Percentiles rank a stretch among this genome's conserved stretches.
These are phyloP conservation scores for Coemansia sp. DNA, from an alignment of 192 early-diverging fungal genomes.

Conservation along the genomic window DNA sequence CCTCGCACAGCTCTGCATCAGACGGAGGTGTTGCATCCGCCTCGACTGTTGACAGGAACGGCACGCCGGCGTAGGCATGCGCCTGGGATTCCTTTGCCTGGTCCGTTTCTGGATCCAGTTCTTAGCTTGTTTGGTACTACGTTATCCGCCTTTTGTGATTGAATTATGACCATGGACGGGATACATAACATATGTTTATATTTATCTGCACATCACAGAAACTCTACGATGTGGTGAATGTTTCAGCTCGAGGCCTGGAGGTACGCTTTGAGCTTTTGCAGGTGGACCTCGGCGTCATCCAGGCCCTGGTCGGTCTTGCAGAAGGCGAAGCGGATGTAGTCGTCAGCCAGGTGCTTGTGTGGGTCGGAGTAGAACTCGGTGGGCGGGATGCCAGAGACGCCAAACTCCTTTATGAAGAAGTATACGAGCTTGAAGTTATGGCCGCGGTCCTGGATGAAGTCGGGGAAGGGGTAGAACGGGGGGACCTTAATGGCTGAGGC, in stretches of 20 bases:
- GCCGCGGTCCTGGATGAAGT: conserved; percentile 60
- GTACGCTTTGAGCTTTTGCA: conserved; percentile 61
- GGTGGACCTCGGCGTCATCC: conserved; percentile 66
- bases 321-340: conserved; percentile 87
- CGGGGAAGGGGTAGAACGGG: conserved; percentile 60
- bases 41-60: conserved; percentile 1
- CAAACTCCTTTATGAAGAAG: conserved; percentile 84
- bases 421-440: conserved; percentile 77
- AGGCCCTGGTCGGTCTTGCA: conserved; percentile 88
- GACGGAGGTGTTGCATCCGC: background rate
- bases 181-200: no score
- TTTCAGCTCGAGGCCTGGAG: no score
- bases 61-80: conserved; percentile 10
- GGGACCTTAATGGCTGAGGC: conserved; percentile 68
- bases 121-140: background rate
- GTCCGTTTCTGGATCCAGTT: no score
- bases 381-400: conserved; percentile 90
- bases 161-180: no score
- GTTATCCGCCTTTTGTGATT: no score
- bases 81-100: no score
- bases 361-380: conserved; percentile 81
- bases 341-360: conserved; percentile 64
- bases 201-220: no score
- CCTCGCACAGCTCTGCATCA: background rate
- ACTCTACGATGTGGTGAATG: no score